Conservation (phyloP, 192 early-diverging fungal species). For the Gorgonomyces haynaldii region DNA sequence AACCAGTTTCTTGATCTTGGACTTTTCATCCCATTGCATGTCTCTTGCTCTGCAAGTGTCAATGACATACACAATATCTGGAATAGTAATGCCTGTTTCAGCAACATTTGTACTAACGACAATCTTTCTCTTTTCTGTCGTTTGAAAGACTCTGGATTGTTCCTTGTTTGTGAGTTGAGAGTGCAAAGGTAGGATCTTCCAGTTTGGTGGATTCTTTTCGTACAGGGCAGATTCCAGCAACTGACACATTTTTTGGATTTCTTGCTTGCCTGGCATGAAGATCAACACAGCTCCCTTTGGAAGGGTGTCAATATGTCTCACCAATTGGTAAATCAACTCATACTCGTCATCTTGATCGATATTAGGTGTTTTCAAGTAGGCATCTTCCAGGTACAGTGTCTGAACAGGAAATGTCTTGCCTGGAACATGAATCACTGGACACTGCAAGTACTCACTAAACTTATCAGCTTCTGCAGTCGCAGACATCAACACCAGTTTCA, state of each 20-base stretch:
- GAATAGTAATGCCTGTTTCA: conserved; percentile 58
- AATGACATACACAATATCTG: conserved; percentile 64
- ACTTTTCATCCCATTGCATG: conserved; percentile 43
- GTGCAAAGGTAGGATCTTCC: conserved; percentile 46
- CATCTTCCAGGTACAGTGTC: conserved; percentile 53
- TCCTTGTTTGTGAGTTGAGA: conserved; percentile 47
- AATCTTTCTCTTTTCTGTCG: conserved; percentile 43
- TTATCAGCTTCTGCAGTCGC: conserved; percentile 56
- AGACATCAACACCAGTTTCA: conserved; percentile 56
- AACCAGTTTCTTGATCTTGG: conserved; percentile 40
- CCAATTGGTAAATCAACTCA: conserved; percentile 3
- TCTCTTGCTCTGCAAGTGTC: conserved; percentile 62
- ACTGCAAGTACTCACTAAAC: conserved; percentile 33
- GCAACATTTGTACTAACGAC: conserved; percentile 72
- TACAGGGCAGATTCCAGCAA: conserved; percentile 21
- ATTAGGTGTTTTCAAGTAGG: conserved; percentile 15
- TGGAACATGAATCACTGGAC: conserved; percentile 31
- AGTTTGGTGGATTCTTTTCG: conserved; percentile 38
- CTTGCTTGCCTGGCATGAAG: conserved; percentile 50
- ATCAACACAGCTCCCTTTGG: conserved; percentile 50
- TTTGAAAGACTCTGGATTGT: conserved; percentile 58
- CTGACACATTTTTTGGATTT: conserved; percentile 53
- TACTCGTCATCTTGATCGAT: conserved; percentile 11
- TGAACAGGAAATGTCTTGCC: conserved; percentile 40
- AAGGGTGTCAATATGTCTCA: background rate